Percentiles rank a stretch among this genome's conserved stretches.
Evolutionary conservation across 2,329 filamentous ascomycete species (phyloP).

Genomic region (Penicillium sp.): DNA sequence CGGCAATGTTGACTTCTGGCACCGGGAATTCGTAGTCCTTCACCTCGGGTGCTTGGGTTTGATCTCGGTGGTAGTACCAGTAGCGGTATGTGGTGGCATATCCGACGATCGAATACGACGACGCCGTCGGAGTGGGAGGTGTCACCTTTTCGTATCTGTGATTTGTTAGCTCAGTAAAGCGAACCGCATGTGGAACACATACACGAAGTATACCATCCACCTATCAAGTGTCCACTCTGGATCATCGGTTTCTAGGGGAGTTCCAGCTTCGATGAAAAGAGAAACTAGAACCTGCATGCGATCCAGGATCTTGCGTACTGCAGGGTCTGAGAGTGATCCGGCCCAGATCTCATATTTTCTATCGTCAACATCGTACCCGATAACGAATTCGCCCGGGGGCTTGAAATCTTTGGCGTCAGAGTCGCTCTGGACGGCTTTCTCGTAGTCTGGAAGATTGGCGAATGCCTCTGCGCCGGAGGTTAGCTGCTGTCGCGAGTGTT

Average conservation of each 20-base stretch:
- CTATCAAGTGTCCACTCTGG: conserved; percentile 73
- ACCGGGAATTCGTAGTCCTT: conserved; percentile 48
- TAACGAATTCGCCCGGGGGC: conserved; percentile 74
- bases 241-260: conserved; percentile 69
- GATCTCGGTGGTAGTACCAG: conserved; percentile 58
- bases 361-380: conserved; percentile 62
- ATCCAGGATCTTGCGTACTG: conserved; percentile 70
- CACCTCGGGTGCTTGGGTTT: conserved; percentile 41
- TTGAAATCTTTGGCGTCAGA: conserved; percentile 53
- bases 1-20: conserved; percentile 52
- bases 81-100: conserved; percentile 91
- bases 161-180: conserved; percentile 19
- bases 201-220: conserved; percentile 92
- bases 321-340: conserved; percentile 69
- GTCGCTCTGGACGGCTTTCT: conserved; percentile 56
- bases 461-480: conserved; percentile 62
- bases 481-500: background rate
- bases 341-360: conserved; percentile 82
- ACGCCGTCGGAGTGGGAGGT: conserved; percentile 48
- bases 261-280: conserved; percentile 92
- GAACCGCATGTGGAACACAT: conserved; percentile 34
- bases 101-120: conserved; percentile 79
- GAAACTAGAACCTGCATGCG: conserved; percentile 82
- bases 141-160: conserved; percentile 57
- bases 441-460: conserved; percentile 62